phyloP scores from a whole-genome alignment of 1,284 basidiomycete genomes.

The Mycosarcoma mackinlayi region DNA sequence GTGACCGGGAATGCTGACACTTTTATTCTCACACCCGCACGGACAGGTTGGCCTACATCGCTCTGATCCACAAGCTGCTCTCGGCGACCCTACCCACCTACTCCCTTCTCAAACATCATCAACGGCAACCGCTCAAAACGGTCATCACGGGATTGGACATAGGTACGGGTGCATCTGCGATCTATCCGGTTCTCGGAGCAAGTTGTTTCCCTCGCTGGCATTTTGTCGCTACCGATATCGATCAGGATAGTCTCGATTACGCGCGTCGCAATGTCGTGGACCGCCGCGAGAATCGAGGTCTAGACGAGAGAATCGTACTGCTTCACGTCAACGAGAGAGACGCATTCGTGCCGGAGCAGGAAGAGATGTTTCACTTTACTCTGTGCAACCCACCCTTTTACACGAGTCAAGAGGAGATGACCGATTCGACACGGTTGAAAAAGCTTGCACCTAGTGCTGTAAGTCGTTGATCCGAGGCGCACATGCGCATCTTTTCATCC shows the following conservation, averaged over 20 bases:
- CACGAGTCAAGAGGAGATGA: slow-evolving; percentile 77
- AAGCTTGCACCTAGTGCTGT: slow-evolving; percentile 30
- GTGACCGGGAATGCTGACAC: too few species aligned
- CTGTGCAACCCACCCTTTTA: slow-evolving; percentile 99
- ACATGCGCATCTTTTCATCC: not conserved
- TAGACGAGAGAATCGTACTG: slow-evolving; percentile 73
- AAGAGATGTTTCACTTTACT: slow-evolving; percentile 70
- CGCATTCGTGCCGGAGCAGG: slow-evolving; percentile 71
- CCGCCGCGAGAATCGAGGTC: slow-evolving; percentile 63
- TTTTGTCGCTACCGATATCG: slow-evolving; percentile 41
- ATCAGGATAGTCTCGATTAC: slow-evolving; percentile 24
- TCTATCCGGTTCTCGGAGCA: slow-evolving; percentile 82
- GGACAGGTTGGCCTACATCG: slow-evolving; percentile 36
- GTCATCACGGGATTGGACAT: slow-evolving; percentile 14
- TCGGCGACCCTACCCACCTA: slow-evolving; percentile 5
- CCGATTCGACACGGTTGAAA: slow-evolving; percentile 25
- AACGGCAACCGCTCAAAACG: not conserved
- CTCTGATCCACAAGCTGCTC: slow-evolving; percentile 25
- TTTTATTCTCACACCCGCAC: not conserved
- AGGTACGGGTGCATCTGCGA: slow-evolving; percentile 70
- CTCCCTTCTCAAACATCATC: slow-evolving; percentile 5
- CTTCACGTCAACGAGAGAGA: slow-evolving; percentile 69
- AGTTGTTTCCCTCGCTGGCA: slow-evolving; percentile 26
- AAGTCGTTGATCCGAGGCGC: not conserved
- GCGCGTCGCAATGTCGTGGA: slow-evolving; percentile 72